phyloP scores from a whole-genome alignment of 2,329 filamentous ascomycete species.

The Talaromyces sp. region DNA sequence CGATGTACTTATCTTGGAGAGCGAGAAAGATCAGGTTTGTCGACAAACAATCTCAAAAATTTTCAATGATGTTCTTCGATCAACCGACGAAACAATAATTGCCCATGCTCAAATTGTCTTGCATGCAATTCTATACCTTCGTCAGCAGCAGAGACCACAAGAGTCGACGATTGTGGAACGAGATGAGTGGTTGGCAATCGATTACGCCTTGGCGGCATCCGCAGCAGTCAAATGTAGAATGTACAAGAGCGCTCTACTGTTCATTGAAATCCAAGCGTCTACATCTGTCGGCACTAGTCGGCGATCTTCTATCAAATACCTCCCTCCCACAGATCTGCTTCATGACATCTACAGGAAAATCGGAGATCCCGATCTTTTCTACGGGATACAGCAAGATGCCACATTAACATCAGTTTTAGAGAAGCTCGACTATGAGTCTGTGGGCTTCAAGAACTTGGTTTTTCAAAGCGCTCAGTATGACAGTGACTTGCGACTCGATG shows the following conservation, averaged over 20 bases:
- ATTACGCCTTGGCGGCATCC: constrained; percentile 65
- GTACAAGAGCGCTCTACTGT: constrained; percentile 79
- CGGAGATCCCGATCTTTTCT: constrained; percentile 94
- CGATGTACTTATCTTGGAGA: constrained; percentile 67
- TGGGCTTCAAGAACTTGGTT: constrained; percentile 80
- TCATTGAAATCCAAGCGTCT: constrained; percentile 69
- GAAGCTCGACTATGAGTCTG: constrained; percentile 82
- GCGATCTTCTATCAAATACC: constrained; percentile 59
- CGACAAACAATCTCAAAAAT: constrained; percentile 64
- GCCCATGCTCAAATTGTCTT: constrained; percentile 70
- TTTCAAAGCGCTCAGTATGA: constrained; percentile 91
- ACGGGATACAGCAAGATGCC: constrained; percentile 77
- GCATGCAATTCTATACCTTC: constrained; percentile 80
- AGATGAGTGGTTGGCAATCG: constrained; percentile 78
- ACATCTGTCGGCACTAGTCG: constrained; percentile 58
- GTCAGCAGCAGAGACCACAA: constrained; percentile 69
- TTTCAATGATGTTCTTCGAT: constrained; percentile 61
- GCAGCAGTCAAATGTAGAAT: constrained; percentile 77
- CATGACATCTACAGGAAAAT: constrained; percentile 85
- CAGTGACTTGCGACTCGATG: constrained; percentile 65
- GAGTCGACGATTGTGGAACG: constrained; percentile 78
- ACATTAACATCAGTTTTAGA: constrained; percentile 74
- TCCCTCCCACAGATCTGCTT: constrained; percentile 64
- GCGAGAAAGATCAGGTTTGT: constrained; percentile 57
- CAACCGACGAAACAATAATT: constrained; percentile 41